Conservation (phyloP, 2,329 filamentous ascomycete genomes). For the Rutstroemia sp. region DNA sequence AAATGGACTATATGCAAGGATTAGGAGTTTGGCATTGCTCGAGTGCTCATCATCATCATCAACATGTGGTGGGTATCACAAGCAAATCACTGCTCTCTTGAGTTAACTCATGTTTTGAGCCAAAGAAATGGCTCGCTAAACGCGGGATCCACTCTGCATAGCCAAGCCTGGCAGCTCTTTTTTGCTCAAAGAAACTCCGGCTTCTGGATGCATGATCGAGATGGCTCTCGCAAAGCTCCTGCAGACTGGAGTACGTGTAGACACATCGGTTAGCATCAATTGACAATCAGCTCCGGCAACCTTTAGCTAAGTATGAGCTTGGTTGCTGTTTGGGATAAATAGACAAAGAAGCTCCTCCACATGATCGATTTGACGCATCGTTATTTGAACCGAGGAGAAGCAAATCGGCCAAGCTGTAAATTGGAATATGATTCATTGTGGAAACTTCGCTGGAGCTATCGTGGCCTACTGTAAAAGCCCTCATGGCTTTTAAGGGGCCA, state of each 20-base stretch:
- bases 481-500: too few relatives aligned
- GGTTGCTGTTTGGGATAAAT: not conserved
- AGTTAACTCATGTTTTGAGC: not conserved
- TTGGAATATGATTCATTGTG: not conserved
- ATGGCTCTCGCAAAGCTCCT: not conserved
- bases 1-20: not conserved
- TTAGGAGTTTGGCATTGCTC: not conserved
- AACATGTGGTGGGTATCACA: not conserved
- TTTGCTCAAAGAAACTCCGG: too few relatives aligned
- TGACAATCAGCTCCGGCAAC: not conserved
- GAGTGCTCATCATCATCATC: too few relatives aligned
- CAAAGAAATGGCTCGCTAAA: conserved; percentile 2
- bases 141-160: not conserved
- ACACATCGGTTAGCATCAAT: not conserved
- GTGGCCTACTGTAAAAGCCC: too few relatives aligned
- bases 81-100: conserved; percentile 6
- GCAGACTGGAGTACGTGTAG: too few relatives aligned
- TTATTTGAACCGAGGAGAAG: not conserved
- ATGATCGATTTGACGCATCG: not conserved
- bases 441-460: too few relatives aligned
- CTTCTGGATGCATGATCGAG: not conserved
- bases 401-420: not conserved
- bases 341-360: not conserved
- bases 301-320: too few relatives aligned
- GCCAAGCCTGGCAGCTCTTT: too few relatives aligned